Percentiles rank a stretch among this genome's conserved stretches.
phyloP scores from a whole-genome alignment of 164 flowering plant genomes.

The Kingdonia uniflora region DNA sequence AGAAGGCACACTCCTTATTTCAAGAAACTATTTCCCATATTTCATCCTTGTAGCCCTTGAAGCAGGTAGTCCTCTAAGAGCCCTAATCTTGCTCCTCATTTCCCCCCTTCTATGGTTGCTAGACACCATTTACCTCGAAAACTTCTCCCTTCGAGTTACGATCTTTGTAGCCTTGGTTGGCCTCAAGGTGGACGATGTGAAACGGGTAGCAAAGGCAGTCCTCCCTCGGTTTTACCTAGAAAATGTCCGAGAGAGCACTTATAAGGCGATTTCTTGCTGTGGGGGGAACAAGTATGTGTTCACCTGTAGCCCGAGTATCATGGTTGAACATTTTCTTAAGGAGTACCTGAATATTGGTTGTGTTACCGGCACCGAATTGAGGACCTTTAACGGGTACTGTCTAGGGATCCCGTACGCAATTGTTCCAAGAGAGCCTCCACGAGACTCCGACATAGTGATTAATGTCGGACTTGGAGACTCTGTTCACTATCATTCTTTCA shows the following conservation, averaged over 20 bases:
- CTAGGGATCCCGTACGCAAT: no score
- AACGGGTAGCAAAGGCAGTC: conserved; percentile 13
- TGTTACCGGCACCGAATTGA: conserved; percentile 15
- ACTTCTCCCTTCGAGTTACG: conserved; percentile 8
- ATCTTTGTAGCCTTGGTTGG: conserved; percentile 15
- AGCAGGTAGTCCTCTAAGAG: conserved; percentile 20
- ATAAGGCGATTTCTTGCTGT: conserved; percentile 5
- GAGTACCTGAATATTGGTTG: conserved; percentile 13
- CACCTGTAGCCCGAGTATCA: conserved; percentile 11
- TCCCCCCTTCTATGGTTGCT: conserved; percentile 10
- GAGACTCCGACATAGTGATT: not conserved
- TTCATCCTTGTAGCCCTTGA: conserved; percentile 22
- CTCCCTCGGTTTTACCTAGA: conserved; percentile 17
- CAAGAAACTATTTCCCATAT: conserved; percentile 12
- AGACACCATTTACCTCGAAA: not conserved
- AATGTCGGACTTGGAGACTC: conserved; percentile 10
- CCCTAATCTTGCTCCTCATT: conserved; percentile 12
- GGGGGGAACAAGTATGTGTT: conserved; percentile 13
- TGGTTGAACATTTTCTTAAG: conserved; percentile 15
- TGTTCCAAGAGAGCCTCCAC: no score
- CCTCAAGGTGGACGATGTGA: conserved; percentile 9
- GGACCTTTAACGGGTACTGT: conserved; percentile 6
- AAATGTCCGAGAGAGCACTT: conserved; percentile 8
- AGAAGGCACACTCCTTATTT: conserved; percentile 15
- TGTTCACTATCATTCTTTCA: conserved; percentile 1